Evolutionary conservation across 2,329 filamentous ascomycete genomes (phyloP), one percentile per base, ranked within the genome.

Genomic region (Diaporthe vexans): DNA sequence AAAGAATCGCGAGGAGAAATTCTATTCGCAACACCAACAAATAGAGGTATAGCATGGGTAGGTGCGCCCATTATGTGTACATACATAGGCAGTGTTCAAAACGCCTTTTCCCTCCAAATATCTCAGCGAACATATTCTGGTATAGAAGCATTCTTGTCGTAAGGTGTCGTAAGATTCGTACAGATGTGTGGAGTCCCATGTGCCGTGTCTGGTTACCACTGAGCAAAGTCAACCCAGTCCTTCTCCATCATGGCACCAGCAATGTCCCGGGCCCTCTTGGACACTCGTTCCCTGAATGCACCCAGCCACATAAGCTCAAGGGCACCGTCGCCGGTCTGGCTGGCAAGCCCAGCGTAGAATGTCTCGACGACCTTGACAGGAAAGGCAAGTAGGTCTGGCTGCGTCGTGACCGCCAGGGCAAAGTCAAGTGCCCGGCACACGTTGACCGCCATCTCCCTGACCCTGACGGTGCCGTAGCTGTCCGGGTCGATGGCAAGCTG

Each of bases 371-470:
- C 82, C 10, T 79, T 81, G 79, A 89, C 81, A 4, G 87, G 86
- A 15, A 82, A 82, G 11, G 83, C 78, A 21, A 89, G 77, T 76
- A 88, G 76, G 75, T 88, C 87, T 1, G 87, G 87, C 80, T 88
- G 86, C 19, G 82, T 81, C 1, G 84, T 86, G 4, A 79, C 81
- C 9, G 78, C 80, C 7, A 89, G 81, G 0, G 84, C 85, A 58
- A 84, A 86, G 74, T 90, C 88, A 6, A 90, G 79, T 4, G 85
- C 85, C 54, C 88, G 84, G 76, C 89, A 90, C 21, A 90, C 85
- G 71, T 86, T 84, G 11, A 83, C 84, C 0, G 88, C 88, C 15
- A 91, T 81, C 56, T 87, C 83, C 15, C 81, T 79, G 6, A 88
- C 82, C 73, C 90, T 85, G 21, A 86, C 83, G 15, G 85, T 78